Evolutionary conservation across 805 yeast species (phyloP).

Genomic region (Ogataea degrootiae): DNA sequence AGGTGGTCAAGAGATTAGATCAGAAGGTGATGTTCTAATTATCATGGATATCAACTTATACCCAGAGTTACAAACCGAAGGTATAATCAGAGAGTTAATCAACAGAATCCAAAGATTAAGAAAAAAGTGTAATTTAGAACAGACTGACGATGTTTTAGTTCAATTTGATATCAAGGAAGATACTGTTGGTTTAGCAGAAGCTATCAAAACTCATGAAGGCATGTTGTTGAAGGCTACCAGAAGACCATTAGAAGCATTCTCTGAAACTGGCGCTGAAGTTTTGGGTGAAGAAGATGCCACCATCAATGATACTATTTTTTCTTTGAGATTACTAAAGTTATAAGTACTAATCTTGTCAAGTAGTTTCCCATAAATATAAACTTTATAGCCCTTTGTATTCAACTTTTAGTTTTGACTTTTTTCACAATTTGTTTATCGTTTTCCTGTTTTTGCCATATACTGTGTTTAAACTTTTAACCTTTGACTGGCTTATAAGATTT

Average conservation of each 20-base stretch:
- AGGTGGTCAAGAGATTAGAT: slow-evolving; percentile 79
- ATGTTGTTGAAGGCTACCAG: slow-evolving; percentile 76
- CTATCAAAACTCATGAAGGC: slow-evolving; percentile 60
- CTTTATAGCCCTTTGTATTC: no score
- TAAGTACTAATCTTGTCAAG: slow-evolving; percentile 21
- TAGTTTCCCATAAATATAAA: no score
- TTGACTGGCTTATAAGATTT: no score
- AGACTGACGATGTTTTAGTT: slow-evolving; percentile 91
- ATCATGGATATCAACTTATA: slow-evolving; percentile 84
- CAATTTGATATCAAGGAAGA: slow-evolving; percentile 72
- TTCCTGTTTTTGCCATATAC: no score
- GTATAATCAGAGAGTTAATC: slow-evolving; percentile 91
- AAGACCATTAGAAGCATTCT: slow-evolving; percentile 47
- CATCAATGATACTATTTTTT: slow-evolving; percentile 74
- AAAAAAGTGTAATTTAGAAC: slow-evolving; percentile 91
- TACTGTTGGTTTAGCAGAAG: slow-evolving; percentile 57
- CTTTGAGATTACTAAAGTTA: slow-evolving; percentile 70
- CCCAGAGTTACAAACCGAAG: slow-evolving; percentile 87
- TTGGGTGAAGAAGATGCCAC: slow-evolving; percentile 87
- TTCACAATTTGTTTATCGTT: no score
- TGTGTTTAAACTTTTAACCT: no score
- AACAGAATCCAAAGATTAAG: slow-evolving; percentile 97
- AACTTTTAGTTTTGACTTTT: no score
- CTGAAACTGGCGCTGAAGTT: slow-evolving; percentile 42
- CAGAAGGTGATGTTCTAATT: slow-evolving; percentile 84